Evolutionary conservation across 257 asterid species (phyloP), one percentile per base, ranked within the genome.

Genomic region (Salvia rosmarinus): DNA sequence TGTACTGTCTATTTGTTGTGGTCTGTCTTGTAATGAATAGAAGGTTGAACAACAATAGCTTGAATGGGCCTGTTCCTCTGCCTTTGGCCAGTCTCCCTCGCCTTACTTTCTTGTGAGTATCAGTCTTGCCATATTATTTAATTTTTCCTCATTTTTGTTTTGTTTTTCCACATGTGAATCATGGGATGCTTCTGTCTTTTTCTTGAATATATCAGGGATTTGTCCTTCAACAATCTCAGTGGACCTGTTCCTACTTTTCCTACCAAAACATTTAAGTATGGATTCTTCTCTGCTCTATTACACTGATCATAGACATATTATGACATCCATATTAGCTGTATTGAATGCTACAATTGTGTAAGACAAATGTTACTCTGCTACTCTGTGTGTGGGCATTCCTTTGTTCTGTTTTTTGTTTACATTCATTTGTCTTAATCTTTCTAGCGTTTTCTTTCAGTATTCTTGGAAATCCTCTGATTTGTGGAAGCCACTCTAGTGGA

Each of bases 31-130:
- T 82, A 83, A 85, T 85, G 85, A 78, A 2, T 74, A 93, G 98
- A 83, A 86, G 98, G 82, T 86, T 93, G 73, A 93, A 93, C 87
- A 93, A 93, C 90, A 93, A 93, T 67, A 87, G 92, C 83, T 84
- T 93, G 69, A 86, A 86, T 87, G 97, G 97, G 67, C 82, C 85
- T 58, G 85, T 93, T 73, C 96, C 98, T 82, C 72, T 76, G 77
- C 76, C 93, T 44, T 77, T 93, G 71, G 86, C 90, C 78, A 86
- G 77, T 78, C 94, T 85, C 43, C 90, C 98, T 77, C 96, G 85
- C 17, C 98, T 93, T 86, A 65, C 97, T 85, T 93, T 93, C 94
- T 84, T 90, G 98, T 93, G 88, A 93, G 98, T 93, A 70, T 63
- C 50, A 34, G 44, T 76, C 70, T n/a, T 40, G 20, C 61, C 21